Conservation (phyloP, 2,329 filamentous ascomycete species). For the Neonectria neomacrospora region DNA sequence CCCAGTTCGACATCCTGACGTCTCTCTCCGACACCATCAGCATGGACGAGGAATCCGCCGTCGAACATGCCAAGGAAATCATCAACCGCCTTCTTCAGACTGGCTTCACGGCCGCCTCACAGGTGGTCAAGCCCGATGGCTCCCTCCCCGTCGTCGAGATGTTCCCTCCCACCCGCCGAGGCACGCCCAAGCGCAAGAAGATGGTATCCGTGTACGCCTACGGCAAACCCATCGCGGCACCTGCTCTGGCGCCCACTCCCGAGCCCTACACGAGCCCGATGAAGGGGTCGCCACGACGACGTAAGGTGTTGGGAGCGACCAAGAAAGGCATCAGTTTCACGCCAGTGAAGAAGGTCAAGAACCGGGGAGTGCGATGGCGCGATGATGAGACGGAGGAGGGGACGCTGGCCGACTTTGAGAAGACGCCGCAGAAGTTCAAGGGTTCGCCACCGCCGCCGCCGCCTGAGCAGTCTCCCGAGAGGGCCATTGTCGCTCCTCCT, state of each 20-base stretch:
- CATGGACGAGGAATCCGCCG: conserved; percentile 86
- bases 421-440: conserved; percentile 79
- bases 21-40: conserved; percentile 83
- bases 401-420: conserved; percentile 88
- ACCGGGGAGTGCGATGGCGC: conserved; percentile 89
- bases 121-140: conserved; percentile 92
- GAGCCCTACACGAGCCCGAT: conserved; percentile 62
- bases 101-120: conserved; percentile 78
- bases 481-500: conserved; percentile 49
- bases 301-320: conserved; percentile 68
- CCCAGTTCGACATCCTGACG: conserved; percentile 91
- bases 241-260: conserved; percentile 52
- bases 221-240: conserved; percentile 58
- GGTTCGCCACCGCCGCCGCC: conserved; percentile 67
- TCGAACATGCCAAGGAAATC: conserved; percentile 80
- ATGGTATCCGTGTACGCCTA: conserved; percentile 52
- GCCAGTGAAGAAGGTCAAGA: conserved; percentile 79
- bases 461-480: conserved; percentile 56
- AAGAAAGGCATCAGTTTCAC: conserved; percentile 84
- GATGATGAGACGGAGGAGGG: conserved; percentile 89
- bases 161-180: conserved; percentile 75
- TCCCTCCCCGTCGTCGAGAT: conserved; percentile 68
- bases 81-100: conserved; percentile 82
- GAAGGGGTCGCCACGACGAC: conserved; percentile 83
- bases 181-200: conserved; percentile 82